Base-by-base conservation (phyloP, 2,329 filamentous ascomycete genomes). In the Akanthomyces lecanii region DNA sequence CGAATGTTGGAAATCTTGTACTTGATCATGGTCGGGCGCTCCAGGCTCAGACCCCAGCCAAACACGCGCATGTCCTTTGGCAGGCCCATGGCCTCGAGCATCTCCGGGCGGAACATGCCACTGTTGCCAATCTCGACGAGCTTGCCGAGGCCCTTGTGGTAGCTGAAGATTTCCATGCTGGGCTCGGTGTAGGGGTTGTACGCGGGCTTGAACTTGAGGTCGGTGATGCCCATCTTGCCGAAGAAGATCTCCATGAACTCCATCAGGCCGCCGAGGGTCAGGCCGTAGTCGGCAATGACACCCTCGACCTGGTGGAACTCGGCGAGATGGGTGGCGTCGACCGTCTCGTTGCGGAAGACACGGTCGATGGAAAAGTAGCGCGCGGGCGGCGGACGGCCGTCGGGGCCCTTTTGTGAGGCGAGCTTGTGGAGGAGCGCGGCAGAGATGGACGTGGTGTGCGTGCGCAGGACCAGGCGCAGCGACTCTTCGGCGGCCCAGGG, bases 241-340 rank as follows among this genome's bases (percentile, higher is more conserved):
- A 98, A 99, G 87, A 99, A 98, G 71, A 92, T 88, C 71, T 94
- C 89, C 84, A 98, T 93, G 81, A 98, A 78, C 86, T 84, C 91
- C 82, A 97, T 96, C 64, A 98, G 81, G 53, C 93, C 95, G 68
- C 95, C 95, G 21, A 98, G 85, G 0, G 94, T 96, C 66, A 99
- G 82, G 42, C 89, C 90, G 75, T 96, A 98, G 78, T 99, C 95
- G 30, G 95, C 95, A 78, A 99, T 98, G 57, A 99, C 94, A 77
- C 95, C 95, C 78, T 99, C 95, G 40, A 98, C 91, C 75, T 99
- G 95, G 79, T 99, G 95, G 83, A 99, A 99, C 77, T 99, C 95
- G 45, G 92, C 93, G 72, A 99, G 78, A 81, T 99, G 95, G 10
- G 95, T 99, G 16, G 93, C 93, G 72, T 99, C 95, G 64, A 99